phyloP scores from a whole-genome alignment of 495 filamentous ascomycete species.

The Amniculicola lignicola region DNA sequence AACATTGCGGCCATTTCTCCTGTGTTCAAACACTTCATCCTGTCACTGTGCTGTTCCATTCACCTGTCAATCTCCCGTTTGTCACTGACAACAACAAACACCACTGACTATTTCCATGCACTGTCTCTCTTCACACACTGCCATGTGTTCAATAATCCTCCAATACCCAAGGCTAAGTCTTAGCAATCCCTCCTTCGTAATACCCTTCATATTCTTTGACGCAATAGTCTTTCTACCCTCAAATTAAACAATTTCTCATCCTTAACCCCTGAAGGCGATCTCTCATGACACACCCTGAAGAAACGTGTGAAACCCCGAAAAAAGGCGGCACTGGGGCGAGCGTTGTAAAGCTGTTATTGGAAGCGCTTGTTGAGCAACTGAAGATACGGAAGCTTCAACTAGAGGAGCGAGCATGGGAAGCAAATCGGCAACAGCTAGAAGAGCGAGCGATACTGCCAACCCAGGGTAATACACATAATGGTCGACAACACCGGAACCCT shows the following conservation, averaged over 20 bases:
- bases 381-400: neutral
- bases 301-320: neutral
- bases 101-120: neutral
- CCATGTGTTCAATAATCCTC: neutral
- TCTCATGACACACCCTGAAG: neutral
- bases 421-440: neutral
- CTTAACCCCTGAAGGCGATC: too few species aligned
- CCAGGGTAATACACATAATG: neutral
- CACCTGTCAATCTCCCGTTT: neutral
- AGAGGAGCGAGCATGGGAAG: neutral
- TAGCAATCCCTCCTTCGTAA: neutral
- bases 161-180: neutral
- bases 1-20: neutral
- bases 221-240: neutral
- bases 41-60: neutral
- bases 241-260: neutral
- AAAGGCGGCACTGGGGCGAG: neutral
- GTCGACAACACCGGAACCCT: neutral
- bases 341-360: neutral
- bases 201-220: neutral
- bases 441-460: too few species aligned
- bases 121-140: neutral
- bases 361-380: neutral
- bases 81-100: neutral
- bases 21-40: neutral